A percentile compares a stretch with the other conserved stretches of the same genome.
Evolutionary conservation across 1,284 basidiomycete genomes (phyloP).

Genomic region (Ustilago shanxiensis): DNA sequence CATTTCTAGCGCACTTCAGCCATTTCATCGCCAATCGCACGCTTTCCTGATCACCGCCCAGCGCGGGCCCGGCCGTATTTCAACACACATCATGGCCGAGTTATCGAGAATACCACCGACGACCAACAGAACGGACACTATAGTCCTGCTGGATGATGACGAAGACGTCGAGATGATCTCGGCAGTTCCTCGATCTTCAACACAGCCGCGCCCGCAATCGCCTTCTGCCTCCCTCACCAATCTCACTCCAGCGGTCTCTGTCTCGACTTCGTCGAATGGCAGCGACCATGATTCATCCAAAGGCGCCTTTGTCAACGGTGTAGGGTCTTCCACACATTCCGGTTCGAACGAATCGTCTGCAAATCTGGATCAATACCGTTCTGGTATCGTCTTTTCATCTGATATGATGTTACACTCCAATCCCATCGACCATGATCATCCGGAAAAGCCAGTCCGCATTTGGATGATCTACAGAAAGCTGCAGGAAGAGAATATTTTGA

Average conservation of each 20-base stretch:
- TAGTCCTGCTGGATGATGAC: constrained; percentile 35
- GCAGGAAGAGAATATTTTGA: constrained; percentile 72
- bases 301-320: not conserved
- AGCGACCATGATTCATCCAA: constrained; percentile 5
- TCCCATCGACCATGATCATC: constrained; percentile 76
- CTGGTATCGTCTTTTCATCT: constrained; percentile 86
- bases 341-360: not conserved
- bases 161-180: constrained; percentile 11
- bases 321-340: not conserved
- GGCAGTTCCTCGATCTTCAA: not conserved
- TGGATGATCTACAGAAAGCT: constrained; percentile 77
- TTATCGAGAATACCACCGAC: not conserved
- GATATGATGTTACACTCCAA: constrained; percentile 85
- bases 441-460: constrained; percentile 90
- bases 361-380: constrained; percentile 23
- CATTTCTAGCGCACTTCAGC: not conserved
- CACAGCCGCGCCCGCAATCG: not conserved
- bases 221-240: constrained; percentile 21
- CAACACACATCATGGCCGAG: constrained; percentile 18
- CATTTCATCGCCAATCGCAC: no score
- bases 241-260: constrained; percentile 41
- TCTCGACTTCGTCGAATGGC: constrained; percentile 20
- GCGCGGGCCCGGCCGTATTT: not conserved
- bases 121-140: constrained; percentile 16
- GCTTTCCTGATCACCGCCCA: not conserved